Evolutionary conservation across 805 yeast genomes (phyloP).

Genomic region (Wickerhamiella allomyrinae): DNA sequence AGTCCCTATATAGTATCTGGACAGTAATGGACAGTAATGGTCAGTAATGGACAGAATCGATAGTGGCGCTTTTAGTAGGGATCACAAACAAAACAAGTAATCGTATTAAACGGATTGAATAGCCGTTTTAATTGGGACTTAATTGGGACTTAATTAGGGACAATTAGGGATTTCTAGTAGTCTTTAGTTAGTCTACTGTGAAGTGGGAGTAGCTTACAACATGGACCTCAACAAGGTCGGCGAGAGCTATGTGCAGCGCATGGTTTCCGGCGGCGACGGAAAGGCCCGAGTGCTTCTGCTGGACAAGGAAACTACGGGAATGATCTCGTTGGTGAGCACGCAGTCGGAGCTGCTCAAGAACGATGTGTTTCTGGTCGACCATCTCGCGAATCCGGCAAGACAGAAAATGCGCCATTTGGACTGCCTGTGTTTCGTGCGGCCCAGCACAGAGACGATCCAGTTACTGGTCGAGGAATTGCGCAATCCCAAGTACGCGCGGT

Average conservation of each 20-base stretch:
- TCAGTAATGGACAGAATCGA: no score
- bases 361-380: constrained; percentile 73
- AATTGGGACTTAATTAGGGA: no score
- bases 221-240: constrained; percentile 29
- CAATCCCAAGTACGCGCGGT: constrained; percentile 65
- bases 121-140: no score
- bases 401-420: constrained; percentile 66
- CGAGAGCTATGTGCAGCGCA: constrained; percentile 27
- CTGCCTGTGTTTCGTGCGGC: constrained; percentile 68
- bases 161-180: background rate
- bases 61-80: no score
- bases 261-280: constrained; percentile 24
- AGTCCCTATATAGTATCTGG: no score
- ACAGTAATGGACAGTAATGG: no score
- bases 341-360: constrained; percentile 71
- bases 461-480: constrained; percentile 50
- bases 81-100: no score
- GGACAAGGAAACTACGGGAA: constrained; percentile 66
- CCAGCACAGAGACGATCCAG: constrained; percentile 49
- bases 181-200: background rate
- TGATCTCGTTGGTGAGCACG: constrained; percentile 77
- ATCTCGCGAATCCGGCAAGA: constrained; percentile 38
- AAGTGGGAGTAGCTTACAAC: background rate
- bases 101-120: no score
- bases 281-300: constrained; percentile 60